phyloP scores from a whole-genome alignment of 352 stramenopile species.

The Globisporangium paddicum region DNA sequence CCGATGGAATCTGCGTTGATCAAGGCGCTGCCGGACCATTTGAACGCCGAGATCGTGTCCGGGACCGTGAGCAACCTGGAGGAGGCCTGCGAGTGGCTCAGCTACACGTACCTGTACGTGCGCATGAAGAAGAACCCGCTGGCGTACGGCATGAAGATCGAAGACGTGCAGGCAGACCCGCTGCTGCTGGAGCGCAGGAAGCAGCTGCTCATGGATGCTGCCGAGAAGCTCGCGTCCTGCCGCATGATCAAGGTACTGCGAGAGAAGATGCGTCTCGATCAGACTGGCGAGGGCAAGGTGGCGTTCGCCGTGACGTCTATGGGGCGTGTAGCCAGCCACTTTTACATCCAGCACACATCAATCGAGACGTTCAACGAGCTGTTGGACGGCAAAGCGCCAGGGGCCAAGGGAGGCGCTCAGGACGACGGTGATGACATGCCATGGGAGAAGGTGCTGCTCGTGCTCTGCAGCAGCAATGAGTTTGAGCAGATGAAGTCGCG shows the following conservation, averaged over 20 bases:
- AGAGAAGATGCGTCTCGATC: conserved; percentile 38
- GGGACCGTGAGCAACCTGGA: conserved; percentile 97
- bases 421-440: conserved; percentile 41
- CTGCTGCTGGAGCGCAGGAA: conserved; percentile 65
- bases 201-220: conserved; percentile 67
- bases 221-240: conserved; percentile 66
- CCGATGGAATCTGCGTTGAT: conserved; percentile 98
- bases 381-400: conserved; percentile 67
- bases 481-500: conserved; percentile 96
- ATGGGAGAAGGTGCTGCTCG: conserved; percentile 65
- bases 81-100: conserved; percentile 96
- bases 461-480: conserved; percentile 88
- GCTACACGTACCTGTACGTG: conserved; percentile 99
- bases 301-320: conserved; percentile 94
- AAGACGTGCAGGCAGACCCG: conserved; percentile 91
- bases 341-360: conserved; percentile 98
- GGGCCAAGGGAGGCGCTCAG: conserved; percentile 17
- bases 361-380: conserved; percentile 98
- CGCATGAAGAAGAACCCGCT: conserved; percentile 98
- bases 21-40: conserved; percentile 97
- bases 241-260: conserved; percentile 83
- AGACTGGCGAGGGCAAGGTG: conserved; percentile 38
- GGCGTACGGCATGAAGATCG: conserved; percentile 95
- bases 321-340: conserved; percentile 97
- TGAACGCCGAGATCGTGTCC: conserved; percentile 99